Base-by-base conservation (phyloP, 208 protist genomes). In the Crithidia mellificae region DNA sequence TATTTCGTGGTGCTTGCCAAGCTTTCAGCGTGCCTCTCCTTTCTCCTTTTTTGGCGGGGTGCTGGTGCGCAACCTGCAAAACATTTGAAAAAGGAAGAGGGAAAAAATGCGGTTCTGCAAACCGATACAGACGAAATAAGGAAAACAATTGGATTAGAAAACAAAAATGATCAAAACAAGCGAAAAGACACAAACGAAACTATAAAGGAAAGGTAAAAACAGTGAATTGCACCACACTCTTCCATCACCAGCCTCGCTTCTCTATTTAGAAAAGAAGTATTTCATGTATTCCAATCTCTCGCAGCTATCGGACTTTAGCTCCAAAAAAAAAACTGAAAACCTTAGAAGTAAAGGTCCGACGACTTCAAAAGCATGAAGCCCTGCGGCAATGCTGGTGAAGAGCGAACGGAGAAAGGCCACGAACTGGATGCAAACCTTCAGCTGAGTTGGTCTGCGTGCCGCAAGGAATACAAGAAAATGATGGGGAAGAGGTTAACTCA, bases 341-440 rank as follows among this genome's bases (percentile, higher is more conserved):
- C n/a, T n/a, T n/a, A n/a, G n/a, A n/a, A n/a, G n/a, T n/a, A n/a
- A n/a, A n/a, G n/a, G n/a, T n/a, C n/a, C n/a, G n/a, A n/a, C n/a
- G n/a, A n/a, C n/a, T n/a, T n/a, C n/a, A n/a, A n/a, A n/a, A n/a
- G n/a, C n/a, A n/a, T n/a, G n/a, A n/a, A n/a, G n/a, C n/a, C n/a
- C n/a, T n/a, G n/a, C n/a, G n/a, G n/a, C n/a, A n/a, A n/a, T n/a
- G n/a, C 36, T 41, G 12, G 36, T 41, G 12, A 41, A 41, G 6
- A 12, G 36, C 6, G 6, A 41, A 41, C 36, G 36, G 36, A 41
- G 12, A 41, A 41, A 41, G 36, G 6, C 12, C 36, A 41, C 12
- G 36, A 41, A 41, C 36, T 41, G 12, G 14, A n/a, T 50, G 19
- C 86, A 66, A 12, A 88, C n/a, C n/a, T n/a, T n/a, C n/a, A n/a